Base-by-base conservation (phyloP, 352 stramenopile genomes). In the Plasmopara halstedii region DNA sequence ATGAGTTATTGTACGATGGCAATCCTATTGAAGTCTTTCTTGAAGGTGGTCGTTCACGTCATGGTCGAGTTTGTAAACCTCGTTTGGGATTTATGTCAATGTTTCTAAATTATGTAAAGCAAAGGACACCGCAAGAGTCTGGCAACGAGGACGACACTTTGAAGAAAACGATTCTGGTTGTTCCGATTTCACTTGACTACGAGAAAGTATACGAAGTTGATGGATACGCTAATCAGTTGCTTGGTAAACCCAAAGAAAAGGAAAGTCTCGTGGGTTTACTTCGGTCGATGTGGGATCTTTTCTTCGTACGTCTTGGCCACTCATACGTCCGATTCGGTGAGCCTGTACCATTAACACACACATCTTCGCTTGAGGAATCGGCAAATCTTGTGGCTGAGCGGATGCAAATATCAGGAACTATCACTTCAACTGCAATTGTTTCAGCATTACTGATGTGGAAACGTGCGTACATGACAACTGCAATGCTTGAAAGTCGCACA, bases 1-100 rank as follows among this genome's bases (percentile, higher is more conserved):
- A 94, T 39, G 74, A 92, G 42, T 46, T 94, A 10, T 48, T 95
- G 31, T 43, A 58, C 26, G 79, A 92, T 53, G 83, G 84, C 5
- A 86, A 88, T 34, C 78, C 82, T 6, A 56, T 96, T 7, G 85
- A 95, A 60, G 78, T 95, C 42, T 96, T 96, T 49, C 70, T 95
- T 15, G 85, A 96, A 54, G 85, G 85, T 32, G 84, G 84, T 0
- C 77, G 85, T 15, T 93, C 72, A 21, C 82, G 84, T 31, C 73
- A 91, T 40, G 85, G 85, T 8, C 73, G 76, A 18, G 73, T 89
- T 8, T 76, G 73, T 46, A 85, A 85, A 40, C 79, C 73, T 17
- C 73, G 76, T 4, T 56, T 86, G 17, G 76, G 76, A 5, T 87
- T 90, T 22, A 64, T 88, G 40, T 73, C 65, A 10, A 85, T 90